phyloP scores from a whole-genome alignment of 2,329 filamentous ascomycete genomes.

The Cadophora luteo-olivacea region DNA sequence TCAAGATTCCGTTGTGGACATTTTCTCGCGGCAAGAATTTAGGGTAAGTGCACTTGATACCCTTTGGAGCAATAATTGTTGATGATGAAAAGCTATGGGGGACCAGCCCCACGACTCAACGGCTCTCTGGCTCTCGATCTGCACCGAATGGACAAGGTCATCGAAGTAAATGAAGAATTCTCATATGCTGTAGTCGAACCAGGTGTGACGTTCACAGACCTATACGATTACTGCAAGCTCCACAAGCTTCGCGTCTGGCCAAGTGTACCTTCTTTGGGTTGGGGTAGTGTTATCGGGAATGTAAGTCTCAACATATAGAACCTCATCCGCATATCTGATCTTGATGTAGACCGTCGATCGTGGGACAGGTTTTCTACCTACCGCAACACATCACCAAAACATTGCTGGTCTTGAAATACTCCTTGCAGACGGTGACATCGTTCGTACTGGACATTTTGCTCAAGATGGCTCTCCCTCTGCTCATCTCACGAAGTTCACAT shows the following conservation, averaged over 20 bases:
- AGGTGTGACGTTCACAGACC: constrained; percentile 54
- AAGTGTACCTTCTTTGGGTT: constrained; percentile 55
- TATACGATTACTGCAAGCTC: constrained; percentile 51
- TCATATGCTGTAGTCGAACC: constrained; percentile 48
- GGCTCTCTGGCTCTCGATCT: constrained; percentile 44
- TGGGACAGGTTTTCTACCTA: background rate
- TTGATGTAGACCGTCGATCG: background rate
- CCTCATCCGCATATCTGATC: too few species aligned
- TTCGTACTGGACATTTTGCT: constrained; percentile 42
- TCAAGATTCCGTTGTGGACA: constrained; percentile 45
- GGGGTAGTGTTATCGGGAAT: constrained; percentile 57
- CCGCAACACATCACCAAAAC: background rate
- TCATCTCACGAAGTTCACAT: background rate
- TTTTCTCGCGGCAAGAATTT: constrained; percentile 49
- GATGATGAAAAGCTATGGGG: constrained; percentile 20
- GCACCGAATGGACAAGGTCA: constrained; percentile 46
- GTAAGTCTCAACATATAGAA: background rate
- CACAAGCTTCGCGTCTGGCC: constrained; percentile 53
- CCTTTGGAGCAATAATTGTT: background rate
- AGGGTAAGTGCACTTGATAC: background rate
- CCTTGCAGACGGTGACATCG: constrained; percentile 48
- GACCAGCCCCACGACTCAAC: constrained; percentile 24
- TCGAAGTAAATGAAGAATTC: constrained; percentile 45
- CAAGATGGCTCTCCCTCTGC: background rate
- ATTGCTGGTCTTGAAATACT: constrained; percentile 35